Conservation (phyloP, 148 eudicot genomes). For the Silene latifolia region DNA sequence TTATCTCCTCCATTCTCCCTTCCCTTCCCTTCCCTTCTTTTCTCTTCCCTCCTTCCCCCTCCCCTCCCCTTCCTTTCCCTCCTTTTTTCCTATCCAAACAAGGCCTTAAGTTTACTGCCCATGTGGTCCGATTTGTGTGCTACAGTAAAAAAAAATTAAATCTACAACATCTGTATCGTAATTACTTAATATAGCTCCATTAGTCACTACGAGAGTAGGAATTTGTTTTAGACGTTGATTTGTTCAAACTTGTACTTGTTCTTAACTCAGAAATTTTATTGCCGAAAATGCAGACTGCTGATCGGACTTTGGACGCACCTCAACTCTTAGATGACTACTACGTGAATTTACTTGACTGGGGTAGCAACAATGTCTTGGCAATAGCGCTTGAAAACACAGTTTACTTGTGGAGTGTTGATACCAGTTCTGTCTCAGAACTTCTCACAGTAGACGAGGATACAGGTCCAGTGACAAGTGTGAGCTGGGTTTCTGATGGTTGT, state of each 20-base stretch:
- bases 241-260: neutral
- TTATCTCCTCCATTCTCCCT: too few species aligned
- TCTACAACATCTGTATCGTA: neutral
- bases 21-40: too few species aligned
- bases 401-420: slow-evolving; percentile 68
- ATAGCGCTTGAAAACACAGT: slow-evolving; percentile 72
- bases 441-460: slow-evolving; percentile 61
- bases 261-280: neutral
- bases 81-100: too few species aligned
- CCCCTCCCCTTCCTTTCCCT: too few species aligned
- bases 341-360: slow-evolving; percentile 79
- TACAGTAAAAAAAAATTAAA: too few species aligned
- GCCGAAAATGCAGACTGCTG: slow-evolving; percentile 45
- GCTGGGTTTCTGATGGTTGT: slow-evolving; percentile 84
- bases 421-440: slow-evolving; percentile 58
- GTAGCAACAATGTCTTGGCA: slow-evolving; percentile 66
- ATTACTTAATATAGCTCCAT: too few species aligned
- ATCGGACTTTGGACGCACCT: slow-evolving; percentile 70
- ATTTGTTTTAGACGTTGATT: too few species aligned
- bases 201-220: too few species aligned
- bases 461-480: slow-evolving; percentile 79
- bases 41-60: too few species aligned
- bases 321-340: slow-evolving; percentile 73
- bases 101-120: too few species aligned
- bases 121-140: too few species aligned